Evolutionary conservation across 805 yeast species (phyloP).

Genomic region (Cyberlindnera misumaiensis): DNA sequence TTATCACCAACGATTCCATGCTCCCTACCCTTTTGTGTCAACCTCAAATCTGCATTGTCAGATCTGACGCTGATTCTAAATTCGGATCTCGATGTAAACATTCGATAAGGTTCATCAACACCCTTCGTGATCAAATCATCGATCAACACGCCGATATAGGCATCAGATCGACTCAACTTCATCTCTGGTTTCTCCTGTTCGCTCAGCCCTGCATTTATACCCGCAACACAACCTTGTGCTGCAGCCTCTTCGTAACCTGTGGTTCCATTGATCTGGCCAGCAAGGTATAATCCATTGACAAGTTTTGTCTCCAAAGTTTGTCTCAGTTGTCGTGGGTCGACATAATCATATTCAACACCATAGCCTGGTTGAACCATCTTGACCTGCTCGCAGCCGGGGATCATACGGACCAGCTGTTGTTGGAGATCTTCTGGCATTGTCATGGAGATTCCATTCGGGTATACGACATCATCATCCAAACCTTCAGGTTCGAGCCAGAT

Average conservation of each 20-base stretch:
- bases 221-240: slow-evolving; percentile 93
- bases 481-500: slow-evolving; percentile 99
- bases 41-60: slow-evolving; percentile 86
- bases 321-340: slow-evolving; percentile 84
- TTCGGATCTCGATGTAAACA: slow-evolving; percentile 96
- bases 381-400: slow-evolving; percentile 85
- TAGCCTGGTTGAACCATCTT: slow-evolving; percentile 92
- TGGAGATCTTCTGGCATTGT: slow-evolving; percentile 97
- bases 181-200: slow-evolving; percentile 36
- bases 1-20: slow-evolving; percentile 60
- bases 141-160: slow-evolving; percentile 85
- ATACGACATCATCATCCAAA: slow-evolving; percentile 73
- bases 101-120: slow-evolving; percentile 93
- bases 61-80: slow-evolving; percentile 85
- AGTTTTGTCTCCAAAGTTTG: slow-evolving; percentile 76
- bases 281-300: slow-evolving; percentile 73
- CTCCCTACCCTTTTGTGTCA: slow-evolving; percentile 61
- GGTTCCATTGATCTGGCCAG: slow-evolving; percentile 98
- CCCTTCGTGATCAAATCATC: slow-evolving; percentile 95
- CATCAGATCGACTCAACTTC: slow-evolving; percentile 66
- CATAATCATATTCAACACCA: slow-evolving; percentile 97
- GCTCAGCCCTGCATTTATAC: slow-evolving; percentile 83
- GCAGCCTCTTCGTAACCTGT: slow-evolving; percentile 99
- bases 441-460: slow-evolving; percentile 94
- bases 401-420: slow-evolving; percentile 59